Conservation (phyloP, 345 rosid genomes). For the Eucalyptus coolabah region DNA sequence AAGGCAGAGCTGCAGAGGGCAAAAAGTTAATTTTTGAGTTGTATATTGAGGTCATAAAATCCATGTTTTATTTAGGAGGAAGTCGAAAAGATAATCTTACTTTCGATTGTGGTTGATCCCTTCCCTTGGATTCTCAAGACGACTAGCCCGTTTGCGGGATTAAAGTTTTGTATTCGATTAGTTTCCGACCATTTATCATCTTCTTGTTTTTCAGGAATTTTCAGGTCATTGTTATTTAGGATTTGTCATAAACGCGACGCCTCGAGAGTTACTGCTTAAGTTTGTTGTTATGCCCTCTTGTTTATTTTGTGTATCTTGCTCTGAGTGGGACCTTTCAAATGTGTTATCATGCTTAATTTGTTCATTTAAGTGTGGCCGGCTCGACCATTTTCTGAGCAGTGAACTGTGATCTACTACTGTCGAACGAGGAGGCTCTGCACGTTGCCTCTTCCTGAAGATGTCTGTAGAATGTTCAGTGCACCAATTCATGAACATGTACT, state of each 20-base stretch:
- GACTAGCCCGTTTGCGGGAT: constrained; percentile 1
- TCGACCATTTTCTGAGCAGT: background rate
- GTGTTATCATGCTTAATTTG: background rate
- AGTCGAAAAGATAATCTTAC: constrained; percentile 21
- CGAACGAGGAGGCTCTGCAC: background rate
- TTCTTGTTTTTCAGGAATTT: background rate
- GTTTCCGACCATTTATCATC: background rate
- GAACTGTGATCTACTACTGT: background rate
- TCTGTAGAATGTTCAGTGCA: background rate
- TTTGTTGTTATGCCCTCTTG: background rate
- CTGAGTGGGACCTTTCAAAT: background rate
- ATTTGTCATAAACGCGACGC: background rate
- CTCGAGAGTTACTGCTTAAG: background rate
- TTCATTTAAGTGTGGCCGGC: background rate
- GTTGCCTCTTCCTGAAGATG: background rate
- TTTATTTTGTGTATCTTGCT: background rate
- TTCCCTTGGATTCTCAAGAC: constrained; percentile 2
- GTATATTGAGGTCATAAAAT: constrained; percentile 19
- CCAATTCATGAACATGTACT: background rate
- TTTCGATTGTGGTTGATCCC: constrained; percentile 1
- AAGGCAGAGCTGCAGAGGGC: constrained; percentile 5
- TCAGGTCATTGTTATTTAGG: background rate
- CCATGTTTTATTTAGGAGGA: constrained; percentile 7
- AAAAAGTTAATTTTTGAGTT: constrained; percentile 7
- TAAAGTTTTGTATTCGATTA: constrained; percentile 18